Evolutionary conservation across 2,329 filamentous ascomycete genomes (phyloP), one percentile per base, ranked within the genome.

Genomic region (Ilyonectria robusta): DNA sequence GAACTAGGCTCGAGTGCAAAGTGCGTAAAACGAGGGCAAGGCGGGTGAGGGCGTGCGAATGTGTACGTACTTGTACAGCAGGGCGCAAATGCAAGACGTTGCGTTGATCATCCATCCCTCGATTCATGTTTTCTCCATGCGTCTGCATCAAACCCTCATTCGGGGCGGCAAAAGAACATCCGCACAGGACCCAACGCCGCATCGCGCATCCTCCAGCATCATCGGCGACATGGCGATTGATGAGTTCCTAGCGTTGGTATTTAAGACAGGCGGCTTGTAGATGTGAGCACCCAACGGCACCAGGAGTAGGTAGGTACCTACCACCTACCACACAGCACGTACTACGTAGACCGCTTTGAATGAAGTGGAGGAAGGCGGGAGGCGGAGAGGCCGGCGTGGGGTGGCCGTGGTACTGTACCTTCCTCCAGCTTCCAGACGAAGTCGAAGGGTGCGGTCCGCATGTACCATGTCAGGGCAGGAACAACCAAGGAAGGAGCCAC

Each of bases 31-130:
- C 10, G 47, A 17, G 15, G 7, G 5, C 15, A 42, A 42, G 40
- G 40, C 40, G 15, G 1, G 15, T 6, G 19, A 42, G 40, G 40
- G 40, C 40, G 40, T 6, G 26, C 48, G 33, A 33, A 47, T 26
- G 21, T 29, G 3, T 48, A 48, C 13, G 23, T 17, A 19, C 33
- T 21, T 17, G 50, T 17, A 26, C 48, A 44, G 42, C 62, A 40
- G 54, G 62, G 51, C 62, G 44, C 50, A 44, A 37, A 56, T 60
- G 62, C 50, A 56, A 50, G 48, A 46, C 23, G 56, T 65, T 54
- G 56, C 50, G 56, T 42, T 65, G 62, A 65, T 65, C 54, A 65
- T 65, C 54, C 55, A 65, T 65, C 61, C 55, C 35, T 56, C 6
- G 21, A 54, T 54, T 46, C 33, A 42, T 54, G 47, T 26, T 51